Evolutionary conservation across 768 basidiomycete species (phyloP), one percentile per base, ranked within the genome.

Genomic region (Leccinum fibrillosum): DNA sequence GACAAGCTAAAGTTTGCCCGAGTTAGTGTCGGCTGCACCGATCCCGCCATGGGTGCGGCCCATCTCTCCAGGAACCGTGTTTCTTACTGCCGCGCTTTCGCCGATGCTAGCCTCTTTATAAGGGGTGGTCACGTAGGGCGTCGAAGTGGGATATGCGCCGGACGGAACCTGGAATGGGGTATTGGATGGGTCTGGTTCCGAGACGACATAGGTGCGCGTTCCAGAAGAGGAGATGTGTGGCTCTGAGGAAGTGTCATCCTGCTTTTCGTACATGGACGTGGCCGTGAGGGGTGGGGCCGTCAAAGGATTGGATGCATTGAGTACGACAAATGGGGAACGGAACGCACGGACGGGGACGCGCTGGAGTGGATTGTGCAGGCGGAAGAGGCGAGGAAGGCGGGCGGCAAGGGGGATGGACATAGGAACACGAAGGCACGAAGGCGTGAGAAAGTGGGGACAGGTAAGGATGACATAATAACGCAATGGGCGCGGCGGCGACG

Each of bases 151-250:
- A 69, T 84, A 85, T 5, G 87, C 88, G 62, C 89, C 88, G 11
- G 83, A 81, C 2, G 88, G 88, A n/a, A 90, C 86, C 62, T 81
- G 75, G 64, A 88, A 89, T 32, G 82, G 81, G 45, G 77, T 80
- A 55, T 84, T 69, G 56, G 82, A 75, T 34, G 82, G 78, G 72
- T 89, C 86, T 39, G 88, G 88, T 68, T 87, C 79, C 32, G 86
- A 88, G 61, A 89, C 88, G 61, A 90, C 86, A 65, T 90, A 86
- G 34, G 85, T 86, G 57, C 79, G 84, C 30, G 79, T 77, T 34
- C 82, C 84, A 35, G 75, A 69, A 37, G 71, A 72, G 2, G 79
- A 71, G 21, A 73, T 49, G 58, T 76, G 68, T 1, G 82, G 80
- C 64, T 86, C 84, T 34, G 79, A 66, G 23, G 79, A 75, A 62